These are phyloP conservation scores for Aspergillus sp. DNA, from an alignment of 2,329 filamentous ascomycete species.

Conservation along the genomic window DNA sequence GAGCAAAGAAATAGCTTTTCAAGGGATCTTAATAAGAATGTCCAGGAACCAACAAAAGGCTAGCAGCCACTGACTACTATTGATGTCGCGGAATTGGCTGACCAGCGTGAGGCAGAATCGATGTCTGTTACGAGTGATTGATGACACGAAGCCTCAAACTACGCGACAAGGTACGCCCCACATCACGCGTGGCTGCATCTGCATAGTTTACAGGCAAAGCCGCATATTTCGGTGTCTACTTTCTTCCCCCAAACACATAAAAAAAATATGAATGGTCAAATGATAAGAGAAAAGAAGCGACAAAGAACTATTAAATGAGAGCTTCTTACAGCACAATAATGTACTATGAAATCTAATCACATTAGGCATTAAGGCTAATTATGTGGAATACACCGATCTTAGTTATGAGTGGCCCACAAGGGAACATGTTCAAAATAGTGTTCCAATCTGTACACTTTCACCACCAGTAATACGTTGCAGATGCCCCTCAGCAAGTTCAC, in stretches of 20 bases:
- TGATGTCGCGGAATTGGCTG: neutral
- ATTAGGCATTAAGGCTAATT: too few relatives aligned
- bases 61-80: neutral
- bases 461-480: constrained; percentile 41
- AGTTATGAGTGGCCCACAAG: too few relatives aligned
- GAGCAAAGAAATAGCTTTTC: neutral
- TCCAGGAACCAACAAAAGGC: neutral
- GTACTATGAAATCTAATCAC: too few relatives aligned
- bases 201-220: neutral
- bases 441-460: constrained; percentile 35
- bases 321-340: too few relatives aligned
- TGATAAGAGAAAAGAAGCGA: too few relatives aligned
- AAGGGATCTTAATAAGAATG: neutral
- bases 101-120: neutral
- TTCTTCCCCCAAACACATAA: neutral
- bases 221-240: neutral
- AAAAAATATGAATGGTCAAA: neutral
- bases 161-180: constrained; percentile 13
- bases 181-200: constrained; percentile 5
- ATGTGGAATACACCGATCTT: too few relatives aligned
- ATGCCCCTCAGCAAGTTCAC: constrained; percentile 43
- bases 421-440: constrained; percentile 29
- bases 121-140: constrained; percentile 8
- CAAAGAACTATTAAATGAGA: too few relatives aligned
- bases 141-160: constrained; percentile 36